A percentile compares a stretch with the other conserved stretches of the same genome.
These are phyloP conservation scores for Zostera marina DNA, from an alignment of 116 monocot species.

Conservation along the genomic window DNA sequence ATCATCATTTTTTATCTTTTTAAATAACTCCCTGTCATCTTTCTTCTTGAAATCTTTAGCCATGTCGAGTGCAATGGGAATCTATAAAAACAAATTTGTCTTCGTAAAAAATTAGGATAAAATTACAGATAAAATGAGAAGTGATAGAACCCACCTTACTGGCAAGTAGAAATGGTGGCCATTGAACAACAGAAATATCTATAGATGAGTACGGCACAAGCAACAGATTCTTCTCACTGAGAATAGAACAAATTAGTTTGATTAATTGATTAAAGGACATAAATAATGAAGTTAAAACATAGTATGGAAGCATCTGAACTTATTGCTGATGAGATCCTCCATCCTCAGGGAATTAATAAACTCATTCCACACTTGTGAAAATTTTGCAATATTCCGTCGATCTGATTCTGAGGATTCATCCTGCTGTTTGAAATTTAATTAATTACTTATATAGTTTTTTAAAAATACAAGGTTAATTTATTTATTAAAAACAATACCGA, in stretches of 20 bases:
- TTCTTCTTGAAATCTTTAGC: slow-evolving; percentile 89
- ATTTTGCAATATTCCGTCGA: slow-evolving; percentile 49
- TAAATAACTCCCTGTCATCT: slow-evolving; percentile 59
- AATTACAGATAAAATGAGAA: not conserved
- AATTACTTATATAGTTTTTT: not conserved
- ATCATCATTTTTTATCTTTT: slow-evolving; percentile 64
- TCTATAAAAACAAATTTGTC: slow-evolving; percentile 35
- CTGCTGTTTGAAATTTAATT: slow-evolving; percentile 17
- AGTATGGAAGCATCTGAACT: slow-evolving; percentile 19
- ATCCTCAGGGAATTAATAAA: slow-evolving; percentile 62
- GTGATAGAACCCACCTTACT: slow-evolving; percentile 44
- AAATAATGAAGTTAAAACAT: not conserved
- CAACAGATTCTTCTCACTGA: slow-evolving; percentile 71
- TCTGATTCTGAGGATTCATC: slow-evolving; percentile 36
- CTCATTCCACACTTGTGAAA: slow-evolving; percentile 85
- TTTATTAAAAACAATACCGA: not conserved
- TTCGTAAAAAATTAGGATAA: not conserved
- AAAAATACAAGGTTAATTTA: not conserved
- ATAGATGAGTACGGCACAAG: slow-evolving; percentile 69
- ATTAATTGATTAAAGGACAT: not conserved
- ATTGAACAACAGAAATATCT: slow-evolving; percentile 71
- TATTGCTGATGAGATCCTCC: slow-evolving; percentile 82
- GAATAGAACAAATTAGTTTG: not conserved
- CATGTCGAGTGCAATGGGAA: slow-evolving; percentile 95
- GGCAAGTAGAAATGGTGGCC: slow-evolving; percentile 98